Percentiles rank a stretch among this genome's conserved stretches.
Evolutionary conservation across 1,139 yeast species (phyloP).

Genomic region (Nakaseomyces uthaithaninus): DNA sequence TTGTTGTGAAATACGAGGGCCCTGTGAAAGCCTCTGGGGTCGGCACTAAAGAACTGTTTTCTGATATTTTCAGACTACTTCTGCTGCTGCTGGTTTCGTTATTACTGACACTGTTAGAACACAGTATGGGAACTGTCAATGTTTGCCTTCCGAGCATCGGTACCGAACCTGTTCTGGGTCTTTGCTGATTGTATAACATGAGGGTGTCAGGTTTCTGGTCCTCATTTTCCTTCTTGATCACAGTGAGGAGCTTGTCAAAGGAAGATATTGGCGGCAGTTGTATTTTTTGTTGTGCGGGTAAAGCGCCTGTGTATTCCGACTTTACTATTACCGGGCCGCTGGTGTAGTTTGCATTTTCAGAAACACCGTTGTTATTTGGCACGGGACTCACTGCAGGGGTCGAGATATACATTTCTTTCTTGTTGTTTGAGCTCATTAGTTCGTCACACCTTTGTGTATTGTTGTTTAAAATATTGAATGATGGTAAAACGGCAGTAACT

Average conservation of each 20-base stretch:
- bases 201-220: not conserved
- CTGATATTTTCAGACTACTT: no score
- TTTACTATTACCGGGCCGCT: not conserved
- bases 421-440: conserved; percentile 5
- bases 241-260: not conserved
- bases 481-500: conserved; percentile 1
- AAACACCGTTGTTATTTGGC: not conserved
- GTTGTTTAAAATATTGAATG: not conserved
- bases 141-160: not conserved
- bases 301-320: not conserved
- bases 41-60: no score
- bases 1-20: not conserved
- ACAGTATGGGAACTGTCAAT: not conserved
- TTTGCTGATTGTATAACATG: not conserved
- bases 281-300: not conserved
- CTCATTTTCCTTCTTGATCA: not conserved
- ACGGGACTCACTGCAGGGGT: conserved; percentile 1
- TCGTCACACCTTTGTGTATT: not conserved
- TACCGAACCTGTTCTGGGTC: not conserved
- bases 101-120: not conserved
- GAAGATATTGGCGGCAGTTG: conserved; percentile 4
- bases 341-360: not conserved
- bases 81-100: no score
- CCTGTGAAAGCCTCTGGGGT: not conserved
- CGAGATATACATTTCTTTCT: not conserved